Evolutionary conservation across 495 filamentous ascomycete genomes (phyloP).

Genomic region (Aspergillus kassunensis): DNA sequence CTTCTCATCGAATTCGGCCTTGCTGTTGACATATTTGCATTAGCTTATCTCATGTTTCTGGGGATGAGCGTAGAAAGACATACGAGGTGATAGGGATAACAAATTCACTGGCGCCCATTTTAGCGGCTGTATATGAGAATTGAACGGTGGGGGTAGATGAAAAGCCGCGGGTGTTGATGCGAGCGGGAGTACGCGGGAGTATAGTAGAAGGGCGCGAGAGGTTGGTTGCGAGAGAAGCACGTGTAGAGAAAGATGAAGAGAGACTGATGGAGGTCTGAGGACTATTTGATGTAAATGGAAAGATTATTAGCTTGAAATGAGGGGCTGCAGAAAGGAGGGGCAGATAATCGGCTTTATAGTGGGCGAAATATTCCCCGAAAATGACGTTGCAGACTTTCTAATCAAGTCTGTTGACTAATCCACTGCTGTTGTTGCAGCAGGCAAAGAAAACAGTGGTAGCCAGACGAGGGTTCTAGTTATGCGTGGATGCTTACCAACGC

Average conservation of each 20-base stretch:
- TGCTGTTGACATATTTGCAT: constrained; percentile 41
- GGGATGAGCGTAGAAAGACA: constrained; percentile 3
- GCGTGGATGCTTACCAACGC: constrained; percentile 20
- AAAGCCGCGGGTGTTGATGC: constrained; percentile 25
- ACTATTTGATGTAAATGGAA: constrained; percentile 8
- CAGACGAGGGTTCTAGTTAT: constrained; percentile 4
- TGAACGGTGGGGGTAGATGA: constrained; percentile 28
- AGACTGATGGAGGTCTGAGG: constrained; percentile 21
- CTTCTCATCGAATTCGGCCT: constrained; percentile 49
- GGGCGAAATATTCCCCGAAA: constrained; percentile 2
- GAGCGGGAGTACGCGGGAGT: constrained; percentile 22
- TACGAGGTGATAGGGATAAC: constrained; percentile 34
- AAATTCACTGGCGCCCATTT: constrained; percentile 44
- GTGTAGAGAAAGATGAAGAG: constrained; percentile 13
- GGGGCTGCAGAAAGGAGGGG: constrained; percentile 22
- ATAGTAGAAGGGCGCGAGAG: constrained; percentile 17
- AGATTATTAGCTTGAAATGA: constrained; percentile 23
- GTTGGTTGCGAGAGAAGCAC: constrained; percentile 8
- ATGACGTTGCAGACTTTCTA: constrained; percentile 25
- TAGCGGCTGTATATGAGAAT: constrained; percentile 48
- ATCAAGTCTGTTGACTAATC: constrained; percentile 13
- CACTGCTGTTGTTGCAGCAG: no score
- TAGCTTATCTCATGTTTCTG: background rate
- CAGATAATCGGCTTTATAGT: constrained; percentile 18
- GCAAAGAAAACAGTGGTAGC: background rate